Percentiles rank a stretch among this genome's conserved stretches.
phyloP scores from a whole-genome alignment of 2,329 filamentous ascomycete genomes.

The Sphaerulina musiva region DNA sequence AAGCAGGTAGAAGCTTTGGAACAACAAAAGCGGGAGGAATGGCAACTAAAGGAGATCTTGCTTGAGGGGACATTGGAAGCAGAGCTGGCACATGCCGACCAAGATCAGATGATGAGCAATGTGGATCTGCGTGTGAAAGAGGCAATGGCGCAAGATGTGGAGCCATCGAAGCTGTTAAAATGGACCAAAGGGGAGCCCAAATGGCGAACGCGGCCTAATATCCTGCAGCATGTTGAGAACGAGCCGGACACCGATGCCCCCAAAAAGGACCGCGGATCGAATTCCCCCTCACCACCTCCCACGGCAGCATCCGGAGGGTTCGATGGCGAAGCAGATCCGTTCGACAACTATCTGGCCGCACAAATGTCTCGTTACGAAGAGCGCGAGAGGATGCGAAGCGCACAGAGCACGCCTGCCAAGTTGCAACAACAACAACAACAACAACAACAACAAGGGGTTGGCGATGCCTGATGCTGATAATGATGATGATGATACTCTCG shows the following conservation, averaged over 20 bases:
- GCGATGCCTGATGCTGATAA: constrained; percentile 8
- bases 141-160: constrained; percentile 35
- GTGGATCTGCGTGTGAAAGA: constrained; percentile 31
- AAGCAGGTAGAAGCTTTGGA: constrained; percentile 62
- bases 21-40: constrained; percentile 61
- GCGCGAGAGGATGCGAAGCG: constrained; percentile 22
- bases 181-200: constrained; percentile 24
- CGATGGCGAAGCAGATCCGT: constrained; percentile 32
- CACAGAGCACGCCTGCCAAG: constrained; percentile 26
- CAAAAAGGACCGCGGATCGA: constrained; percentile 1
- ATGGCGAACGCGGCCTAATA: constrained; percentile 18
- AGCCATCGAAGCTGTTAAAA: constrained; percentile 30
- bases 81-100: constrained; percentile 49
- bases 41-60: constrained; percentile 72
- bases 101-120: constrained; percentile 33
- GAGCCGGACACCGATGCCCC: constrained; percentile 6
- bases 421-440: constrained; percentile 1
- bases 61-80: constrained; percentile 69
- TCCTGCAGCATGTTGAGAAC: constrained; percentile 8
- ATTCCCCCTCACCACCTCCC: constrained; percentile 26
- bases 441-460: constrained; percentile 17
- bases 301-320: constrained; percentile 29
- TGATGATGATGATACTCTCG: too few relatives aligned
- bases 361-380: constrained; percentile 29
- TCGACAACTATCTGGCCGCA: constrained; percentile 31